Evolutionary conservation across 305 asterid genomes (phyloP).

Genomic region (Nicotiana rustica): DNA sequence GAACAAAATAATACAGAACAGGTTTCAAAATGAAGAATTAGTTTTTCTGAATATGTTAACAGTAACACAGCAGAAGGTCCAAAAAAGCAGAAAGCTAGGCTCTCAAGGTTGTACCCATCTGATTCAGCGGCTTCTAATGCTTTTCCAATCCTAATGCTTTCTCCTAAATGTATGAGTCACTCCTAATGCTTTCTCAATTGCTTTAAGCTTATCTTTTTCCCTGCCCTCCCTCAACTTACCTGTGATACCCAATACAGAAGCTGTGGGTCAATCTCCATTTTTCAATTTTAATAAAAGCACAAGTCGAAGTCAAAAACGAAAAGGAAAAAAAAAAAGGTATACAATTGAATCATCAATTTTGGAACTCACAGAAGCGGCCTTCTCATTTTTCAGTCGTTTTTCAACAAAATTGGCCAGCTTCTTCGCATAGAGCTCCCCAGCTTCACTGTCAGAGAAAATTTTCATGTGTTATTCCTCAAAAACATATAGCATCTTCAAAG

Average conservation of each 20-base stretch:
- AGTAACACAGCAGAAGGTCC: not conserved
- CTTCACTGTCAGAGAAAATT: constrained; percentile 63
- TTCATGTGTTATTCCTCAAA: not conserved
- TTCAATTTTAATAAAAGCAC: constrained; percentile 21
- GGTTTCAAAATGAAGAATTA: constrained; percentile 18
- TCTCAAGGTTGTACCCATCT: not conserved
- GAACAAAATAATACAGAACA: not conserved
- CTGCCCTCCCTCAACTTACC: not conserved
- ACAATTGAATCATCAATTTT: constrained; percentile 27
- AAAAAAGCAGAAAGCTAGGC: not conserved
- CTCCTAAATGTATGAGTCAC: constrained; percentile 1
- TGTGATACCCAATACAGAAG: constrained; percentile 7
- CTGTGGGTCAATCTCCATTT: constrained; percentile 11
- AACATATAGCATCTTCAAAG: constrained; percentile 12
- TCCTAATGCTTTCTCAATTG: not conserved
- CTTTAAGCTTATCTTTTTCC: constrained; percentile 25
- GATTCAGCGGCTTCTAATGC: not conserved
- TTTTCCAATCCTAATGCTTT: not conserved
- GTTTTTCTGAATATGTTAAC: constrained; percentile 21
- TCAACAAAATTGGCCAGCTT: constrained; percentile 95
- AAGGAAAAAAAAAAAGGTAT: not conserved
- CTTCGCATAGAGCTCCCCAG: constrained; percentile 89
- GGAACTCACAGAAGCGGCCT: constrained; percentile 93
- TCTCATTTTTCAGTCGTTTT: constrained; percentile 92
- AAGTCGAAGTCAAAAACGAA: constrained; percentile 6